phyloP scores from a whole-genome alignment of 352 stramenopile species.

The Phytophthora capsici region DNA sequence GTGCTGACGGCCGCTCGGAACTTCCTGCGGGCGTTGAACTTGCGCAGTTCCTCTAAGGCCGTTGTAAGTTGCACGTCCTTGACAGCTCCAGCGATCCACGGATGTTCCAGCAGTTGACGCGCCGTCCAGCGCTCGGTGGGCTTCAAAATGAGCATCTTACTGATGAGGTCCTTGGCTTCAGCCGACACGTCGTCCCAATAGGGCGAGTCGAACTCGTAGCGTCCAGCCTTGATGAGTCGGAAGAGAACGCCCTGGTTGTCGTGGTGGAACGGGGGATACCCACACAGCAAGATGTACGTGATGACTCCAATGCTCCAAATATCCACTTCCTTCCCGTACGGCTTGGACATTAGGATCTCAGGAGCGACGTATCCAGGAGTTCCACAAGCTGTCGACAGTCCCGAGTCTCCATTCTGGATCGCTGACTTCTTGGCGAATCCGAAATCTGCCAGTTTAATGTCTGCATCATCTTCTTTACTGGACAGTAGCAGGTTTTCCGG shows the following conservation, averaged over 20 bases:
- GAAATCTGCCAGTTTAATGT: slow-evolving; percentile 89
- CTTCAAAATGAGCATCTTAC: slow-evolving; percentile 89
- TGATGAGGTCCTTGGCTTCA: slow-evolving; percentile 91
- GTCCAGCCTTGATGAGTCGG: slow-evolving; percentile 70
- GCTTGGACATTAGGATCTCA: slow-evolving; percentile 75
- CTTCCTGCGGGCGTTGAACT: slow-evolving; percentile 94
- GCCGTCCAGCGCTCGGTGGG: slow-evolving; percentile 80
- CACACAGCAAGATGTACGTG: slow-evolving; percentile 87
- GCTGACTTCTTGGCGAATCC: slow-evolving; percentile 83
- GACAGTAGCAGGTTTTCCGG: slow-evolving; percentile 95
- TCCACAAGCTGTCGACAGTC: slow-evolving; percentile 69
- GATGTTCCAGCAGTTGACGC: slow-evolving; percentile 75
- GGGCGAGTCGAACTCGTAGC: slow-evolving; percentile 79
- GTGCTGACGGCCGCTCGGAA: slow-evolving; percentile 94
- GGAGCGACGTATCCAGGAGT: slow-evolving; percentile 82
- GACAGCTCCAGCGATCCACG: slow-evolving; percentile 87
- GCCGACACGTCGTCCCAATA: slow-evolving; percentile 82
- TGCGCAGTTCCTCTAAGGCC: slow-evolving; percentile 89
- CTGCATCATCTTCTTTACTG: slow-evolving; percentile 72
- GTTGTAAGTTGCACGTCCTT: slow-evolving; percentile 83
- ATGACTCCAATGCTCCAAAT: slow-evolving; percentile 93
- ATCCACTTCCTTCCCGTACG: slow-evolving; percentile 83
- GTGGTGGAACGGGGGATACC: slow-evolving; percentile 89
- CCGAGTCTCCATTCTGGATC: slow-evolving; percentile 48
- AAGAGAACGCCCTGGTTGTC: slow-evolving; percentile 92